phyloP scores from a whole-genome alignment of 805 yeast species.

The Yarrowia deformans region DNA sequence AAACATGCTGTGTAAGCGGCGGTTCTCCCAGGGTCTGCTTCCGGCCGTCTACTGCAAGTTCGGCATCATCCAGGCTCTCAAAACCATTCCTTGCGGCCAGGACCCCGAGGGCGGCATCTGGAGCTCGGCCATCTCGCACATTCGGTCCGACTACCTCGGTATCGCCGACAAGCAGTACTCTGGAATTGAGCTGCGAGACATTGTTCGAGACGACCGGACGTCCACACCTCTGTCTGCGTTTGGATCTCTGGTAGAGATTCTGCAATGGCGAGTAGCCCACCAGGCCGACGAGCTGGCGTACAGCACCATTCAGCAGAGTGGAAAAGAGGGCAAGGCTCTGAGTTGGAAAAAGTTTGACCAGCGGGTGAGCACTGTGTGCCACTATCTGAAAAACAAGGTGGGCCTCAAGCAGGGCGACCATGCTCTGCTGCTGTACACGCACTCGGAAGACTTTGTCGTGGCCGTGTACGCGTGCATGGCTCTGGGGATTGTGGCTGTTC shows the following conservation, averaged over 20 bases:
- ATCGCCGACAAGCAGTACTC: slow-evolving; percentile 78
- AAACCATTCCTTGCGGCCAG: slow-evolving; percentile 73
- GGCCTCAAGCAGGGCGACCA: slow-evolving; percentile 70
- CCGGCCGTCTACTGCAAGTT: slow-evolving; percentile 84
- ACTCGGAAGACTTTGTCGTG: slow-evolving; percentile 84
- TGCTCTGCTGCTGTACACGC: slow-evolving; percentile 82
- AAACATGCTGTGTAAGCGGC: slow-evolving; percentile 80
- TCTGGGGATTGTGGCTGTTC: slow-evolving; percentile 80
- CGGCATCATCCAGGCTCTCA: slow-evolving; percentile 66
- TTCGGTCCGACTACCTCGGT: slow-evolving; percentile 66
- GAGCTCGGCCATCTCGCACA: slow-evolving; percentile 76
- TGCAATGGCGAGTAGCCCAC: slow-evolving; percentile 77
- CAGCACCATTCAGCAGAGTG: slow-evolving; percentile 52
- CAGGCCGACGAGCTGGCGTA: slow-evolving; percentile 85
- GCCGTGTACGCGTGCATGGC: slow-evolving; percentile 86
- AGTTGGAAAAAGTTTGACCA: slow-evolving; percentile 86
- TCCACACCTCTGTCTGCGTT: slow-evolving; percentile 78
- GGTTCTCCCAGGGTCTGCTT: slow-evolving; percentile 78
- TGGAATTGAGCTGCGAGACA: slow-evolving; percentile 77
- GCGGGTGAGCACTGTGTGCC: slow-evolving; percentile 75
- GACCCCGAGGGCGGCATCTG: slow-evolving; percentile 84
- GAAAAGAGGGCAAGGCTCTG: slow-evolving; percentile 59
- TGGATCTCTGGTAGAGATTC: slow-evolving; percentile 69
- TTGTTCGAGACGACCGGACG: slow-evolving; percentile 79
- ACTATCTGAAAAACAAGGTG: slow-evolving; percentile 72